Conservation (phyloP, 1,139 yeast species). For the Scheffersomyces cryptocercus region DNA sequence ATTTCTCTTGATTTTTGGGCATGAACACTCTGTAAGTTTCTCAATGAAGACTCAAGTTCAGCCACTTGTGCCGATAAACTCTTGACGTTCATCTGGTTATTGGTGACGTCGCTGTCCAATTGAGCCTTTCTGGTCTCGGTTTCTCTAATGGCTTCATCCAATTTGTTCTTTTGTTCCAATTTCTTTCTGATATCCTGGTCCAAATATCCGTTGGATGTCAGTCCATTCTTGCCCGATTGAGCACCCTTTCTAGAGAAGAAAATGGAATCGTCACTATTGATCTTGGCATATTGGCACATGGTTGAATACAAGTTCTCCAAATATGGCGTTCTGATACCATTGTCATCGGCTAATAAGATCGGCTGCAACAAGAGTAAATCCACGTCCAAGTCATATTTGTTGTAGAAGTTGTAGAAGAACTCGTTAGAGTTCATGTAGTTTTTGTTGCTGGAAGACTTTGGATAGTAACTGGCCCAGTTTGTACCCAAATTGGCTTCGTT, state of each 20-base stretch:
- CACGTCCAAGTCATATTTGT: constrained; percentile 56
- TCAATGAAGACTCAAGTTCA: constrained; percentile 4
- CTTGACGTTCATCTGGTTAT: constrained; percentile 14
- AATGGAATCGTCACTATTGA: constrained; percentile 40
- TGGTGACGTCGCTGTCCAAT: constrained; percentile 19
- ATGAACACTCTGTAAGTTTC: neutral
- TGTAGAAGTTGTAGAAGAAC: constrained; percentile 61
- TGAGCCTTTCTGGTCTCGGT: constrained; percentile 20
- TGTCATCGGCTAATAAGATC: constrained; percentile 82
- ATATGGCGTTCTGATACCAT: constrained; percentile 83
- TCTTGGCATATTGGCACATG: constrained; percentile 63
- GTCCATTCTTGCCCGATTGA: neutral
- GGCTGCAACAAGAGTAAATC: constrained; percentile 83
- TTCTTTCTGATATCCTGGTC: neutral
- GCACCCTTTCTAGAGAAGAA: constrained; percentile 32
- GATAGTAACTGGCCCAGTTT: constrained; percentile 52
- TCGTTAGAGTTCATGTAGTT: constrained; percentile 49
- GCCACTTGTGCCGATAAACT: constrained; percentile 10
- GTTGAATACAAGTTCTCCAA: constrained; percentile 83
- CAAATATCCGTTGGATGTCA: neutral
- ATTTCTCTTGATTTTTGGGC: constrained; percentile 4
- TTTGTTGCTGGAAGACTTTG: constrained; percentile 25
- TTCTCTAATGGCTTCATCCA: constrained; percentile 23
- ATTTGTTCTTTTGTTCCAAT: constrained; percentile 10
- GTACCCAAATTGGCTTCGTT: constrained; percentile 60